Percentiles rank a stretch among this genome's conserved stretches.
These are phyloP conservation scores for Eragrostis curvula DNA, from an alignment of 176 grass and related monocot species.

Conservation along the genomic window DNA sequence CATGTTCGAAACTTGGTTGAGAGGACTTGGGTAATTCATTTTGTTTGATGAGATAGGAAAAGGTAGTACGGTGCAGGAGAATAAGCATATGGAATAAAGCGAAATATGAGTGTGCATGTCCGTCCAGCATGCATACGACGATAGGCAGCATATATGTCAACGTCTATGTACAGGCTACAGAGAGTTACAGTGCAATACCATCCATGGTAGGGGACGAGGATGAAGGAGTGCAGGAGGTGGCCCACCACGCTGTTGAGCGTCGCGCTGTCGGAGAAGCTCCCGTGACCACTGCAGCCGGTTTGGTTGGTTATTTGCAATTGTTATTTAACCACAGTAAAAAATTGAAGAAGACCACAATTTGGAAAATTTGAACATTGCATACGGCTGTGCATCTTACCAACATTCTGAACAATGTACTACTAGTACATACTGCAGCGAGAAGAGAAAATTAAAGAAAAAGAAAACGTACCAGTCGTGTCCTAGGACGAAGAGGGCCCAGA, in stretches of 20 bases:
- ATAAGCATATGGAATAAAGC: neutral
- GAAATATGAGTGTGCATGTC: neutral
- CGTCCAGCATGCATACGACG: neutral
- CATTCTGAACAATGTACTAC: no score
- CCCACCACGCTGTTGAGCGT: slow-evolving; percentile 72
- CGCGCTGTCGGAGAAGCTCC: slow-evolving; percentile 76
- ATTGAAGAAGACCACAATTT: no score
- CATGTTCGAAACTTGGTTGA: neutral
- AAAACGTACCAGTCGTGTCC: slow-evolving; percentile 73
- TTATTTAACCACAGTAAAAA: no score
- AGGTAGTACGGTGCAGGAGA: neutral
- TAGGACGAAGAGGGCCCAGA: slow-evolving; percentile 96
- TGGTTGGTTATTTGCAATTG: no score
- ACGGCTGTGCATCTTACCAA: no score
- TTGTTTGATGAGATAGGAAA: neutral
- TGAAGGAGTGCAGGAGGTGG: slow-evolving; percentile 69
- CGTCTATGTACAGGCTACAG: no score
- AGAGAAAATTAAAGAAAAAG: no score
- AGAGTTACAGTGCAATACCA: no score
- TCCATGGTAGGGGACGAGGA: slow-evolving; percentile 91
- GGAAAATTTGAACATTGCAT: no score
- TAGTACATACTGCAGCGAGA: no score
- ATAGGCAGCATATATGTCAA: no score
- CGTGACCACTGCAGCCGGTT: slow-evolving; percentile 91
- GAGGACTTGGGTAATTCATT: no score